These are phyloP conservation scores for Prorocentrum cordatum DNA, from an alignment of 169 alveolate genomes.

Conservation along the genomic window DNA sequence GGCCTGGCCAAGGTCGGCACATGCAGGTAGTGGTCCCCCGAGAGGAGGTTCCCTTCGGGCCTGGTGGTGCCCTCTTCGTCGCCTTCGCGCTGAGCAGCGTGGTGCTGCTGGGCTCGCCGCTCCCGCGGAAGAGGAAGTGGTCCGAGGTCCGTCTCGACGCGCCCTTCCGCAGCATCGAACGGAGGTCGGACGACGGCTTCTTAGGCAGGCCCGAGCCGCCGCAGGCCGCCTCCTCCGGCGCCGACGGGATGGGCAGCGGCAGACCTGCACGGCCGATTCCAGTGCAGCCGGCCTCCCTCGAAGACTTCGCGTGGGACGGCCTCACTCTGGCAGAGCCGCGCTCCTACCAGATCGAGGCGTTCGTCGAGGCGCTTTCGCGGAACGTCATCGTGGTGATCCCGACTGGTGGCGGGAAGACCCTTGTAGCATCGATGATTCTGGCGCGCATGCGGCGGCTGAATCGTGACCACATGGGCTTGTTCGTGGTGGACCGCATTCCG, in stretches of 20 bases:
- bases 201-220: neutral
- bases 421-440: neutral
- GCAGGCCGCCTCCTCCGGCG: neutral
- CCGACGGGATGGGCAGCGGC: too few species aligned
- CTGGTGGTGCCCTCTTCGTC: neutral
- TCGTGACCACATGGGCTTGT: neutral
- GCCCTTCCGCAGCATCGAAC: neutral
- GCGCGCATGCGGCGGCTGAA: neutral
- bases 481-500: neutral
- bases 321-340: neutral
- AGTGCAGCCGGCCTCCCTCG: neutral
- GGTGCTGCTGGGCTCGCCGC: neutral
- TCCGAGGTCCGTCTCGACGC: neutral
- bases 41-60: neutral
- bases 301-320: neutral
- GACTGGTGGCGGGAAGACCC: neutral
- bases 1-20: too few species aligned
- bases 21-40: too few species aligned
- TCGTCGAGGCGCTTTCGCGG: neutral
- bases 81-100: neutral
- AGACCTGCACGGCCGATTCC: neutral
- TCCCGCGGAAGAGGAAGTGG: neutral
- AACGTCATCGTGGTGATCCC: neutral
- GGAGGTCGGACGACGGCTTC: neutral
- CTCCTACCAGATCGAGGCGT: neutral